A percentile compares a stretch with the other conserved stretches of the same genome.
These are phyloP conservation scores for Coprinellus aureogranulatus DNA, from an alignment of 768 basidiomycete genomes.

Conservation along the genomic window DNA sequence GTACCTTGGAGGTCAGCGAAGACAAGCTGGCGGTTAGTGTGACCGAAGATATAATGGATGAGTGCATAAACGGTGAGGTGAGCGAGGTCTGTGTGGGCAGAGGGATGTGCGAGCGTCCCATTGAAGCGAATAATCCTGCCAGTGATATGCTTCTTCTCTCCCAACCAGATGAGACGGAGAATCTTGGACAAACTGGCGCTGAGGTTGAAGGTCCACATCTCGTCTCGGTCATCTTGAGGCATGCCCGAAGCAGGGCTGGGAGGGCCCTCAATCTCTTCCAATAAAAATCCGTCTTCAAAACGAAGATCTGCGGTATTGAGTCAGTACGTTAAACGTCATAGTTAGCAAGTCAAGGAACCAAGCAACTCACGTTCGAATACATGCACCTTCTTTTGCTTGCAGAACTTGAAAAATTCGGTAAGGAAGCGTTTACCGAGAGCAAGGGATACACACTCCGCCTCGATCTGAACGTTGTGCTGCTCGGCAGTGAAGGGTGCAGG, in stretches of 20 bases:
- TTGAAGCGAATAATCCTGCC: background rate
- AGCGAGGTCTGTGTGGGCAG: background rate
- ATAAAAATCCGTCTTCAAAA: background rate
- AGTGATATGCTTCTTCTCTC: background rate
- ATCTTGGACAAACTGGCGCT: too few relatives aligned
- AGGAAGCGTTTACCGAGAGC: background rate
- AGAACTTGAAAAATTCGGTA: background rate
- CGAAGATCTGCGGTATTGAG: background rate
- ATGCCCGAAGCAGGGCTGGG: background rate
- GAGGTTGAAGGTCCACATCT: background rate
- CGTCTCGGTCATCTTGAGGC: background rate
- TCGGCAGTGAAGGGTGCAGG: background rate
- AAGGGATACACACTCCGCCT: background rate
- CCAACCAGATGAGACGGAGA: background rate
- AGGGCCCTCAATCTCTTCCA: background rate
- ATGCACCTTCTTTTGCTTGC: background rate
- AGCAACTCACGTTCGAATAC: background rate
- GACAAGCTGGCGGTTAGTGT: background rate
- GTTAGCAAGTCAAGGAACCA: background rate
- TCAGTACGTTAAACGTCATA: background rate
- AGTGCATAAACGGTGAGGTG: conserved; percentile 2
- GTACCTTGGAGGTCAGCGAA: conserved; percentile 4
- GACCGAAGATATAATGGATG: background rate
- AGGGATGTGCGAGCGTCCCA: background rate
- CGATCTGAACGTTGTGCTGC: conserved; percentile 5